These are phyloP conservation scores for Claviceps fusiformis DNA, from an alignment of 2,329 filamentous ascomycete species.

Conservation along the genomic window DNA sequence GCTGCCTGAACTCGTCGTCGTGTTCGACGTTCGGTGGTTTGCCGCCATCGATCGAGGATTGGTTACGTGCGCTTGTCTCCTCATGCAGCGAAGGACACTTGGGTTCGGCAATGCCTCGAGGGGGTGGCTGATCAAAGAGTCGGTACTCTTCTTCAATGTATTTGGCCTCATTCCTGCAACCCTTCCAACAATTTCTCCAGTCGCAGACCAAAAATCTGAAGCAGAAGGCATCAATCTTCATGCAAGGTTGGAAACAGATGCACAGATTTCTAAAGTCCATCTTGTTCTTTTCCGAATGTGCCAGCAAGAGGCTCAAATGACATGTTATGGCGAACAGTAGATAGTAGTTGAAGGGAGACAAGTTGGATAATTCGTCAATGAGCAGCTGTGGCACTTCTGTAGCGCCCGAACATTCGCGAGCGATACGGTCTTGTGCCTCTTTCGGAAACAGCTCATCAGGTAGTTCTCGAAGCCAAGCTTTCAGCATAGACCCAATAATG, in stretches of 20 bases:
- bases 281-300: constrained; percentile 90
- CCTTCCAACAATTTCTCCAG: constrained; percentile 95
- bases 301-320: constrained; percentile 80
- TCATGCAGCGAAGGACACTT: constrained; percentile 15
- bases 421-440: constrained; percentile 63
- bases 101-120: constrained; percentile 30
- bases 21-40: constrained; percentile 29
- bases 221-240: constrained; percentile 90
- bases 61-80: constrained; percentile 8
- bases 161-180: constrained; percentile 78
- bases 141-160: constrained; percentile 59
- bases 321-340: constrained; percentile 95
- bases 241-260: constrained; percentile 93
- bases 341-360: constrained; percentile 97
- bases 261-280: constrained; percentile 95
- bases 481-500: constrained; percentile 90
- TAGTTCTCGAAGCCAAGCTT: constrained; percentile 89
- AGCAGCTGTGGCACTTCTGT: constrained; percentile 73
- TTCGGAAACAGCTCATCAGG: constrained; percentile 91
- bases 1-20: constrained; percentile 29
- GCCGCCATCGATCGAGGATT: constrained; percentile 53
- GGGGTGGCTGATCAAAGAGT: constrained; percentile 44
- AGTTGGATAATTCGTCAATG: constrained; percentile 79
- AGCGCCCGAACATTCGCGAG: constrained; percentile 64
- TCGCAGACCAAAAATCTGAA: constrained; percentile 93